Evolutionary conservation across 192 early-diverging fungal species (phyloP).

Genomic region (Backusella parvicylindrica): DNA sequence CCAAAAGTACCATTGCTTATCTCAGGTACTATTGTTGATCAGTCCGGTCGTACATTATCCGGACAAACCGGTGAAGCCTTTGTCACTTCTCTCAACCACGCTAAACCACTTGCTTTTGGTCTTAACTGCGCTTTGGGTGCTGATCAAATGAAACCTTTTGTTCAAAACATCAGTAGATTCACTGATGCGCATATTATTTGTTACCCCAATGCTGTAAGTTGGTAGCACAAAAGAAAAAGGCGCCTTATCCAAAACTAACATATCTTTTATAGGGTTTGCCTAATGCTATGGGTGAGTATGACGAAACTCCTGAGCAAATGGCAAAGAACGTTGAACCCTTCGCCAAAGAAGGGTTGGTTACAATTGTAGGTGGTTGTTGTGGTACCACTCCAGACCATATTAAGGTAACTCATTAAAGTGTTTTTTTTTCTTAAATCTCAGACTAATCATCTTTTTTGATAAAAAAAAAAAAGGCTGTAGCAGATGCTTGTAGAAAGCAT

Average conservation of each 20-base stretch:
- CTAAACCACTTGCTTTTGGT: constrained; percentile 85
- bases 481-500: constrained; percentile 71
- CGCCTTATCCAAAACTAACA: neutral
- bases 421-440: neutral
- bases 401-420: constrained; percentile 49
- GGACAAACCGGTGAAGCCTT: constrained; percentile 98
- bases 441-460: constrained; percentile 12
- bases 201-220: constrained; percentile 87
- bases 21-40: constrained; percentile 95
- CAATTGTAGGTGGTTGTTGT: constrained; percentile 96
- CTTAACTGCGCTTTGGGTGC: constrained; percentile 89
- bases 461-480: no score
- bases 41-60: constrained; percentile 92
- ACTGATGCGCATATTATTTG: constrained; percentile 83
- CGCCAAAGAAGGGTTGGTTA: constrained; percentile 89
- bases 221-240: neutral
- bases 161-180: constrained; percentile 85
- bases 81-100: constrained; percentile 78
- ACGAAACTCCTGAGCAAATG: constrained; percentile 86
- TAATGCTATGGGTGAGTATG: constrained; percentile 97
- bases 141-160: constrained; percentile 93
- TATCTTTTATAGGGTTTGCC: constrained; percentile 67
- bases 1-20: constrained; percentile 68
- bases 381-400: constrained; percentile 96
- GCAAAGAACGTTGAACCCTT: constrained; percentile 80